These are phyloP conservation scores for Ceratobasidium sp. DNA, from an alignment of 1,284 basidiomycete genomes.

Conservation along the genomic window DNA sequence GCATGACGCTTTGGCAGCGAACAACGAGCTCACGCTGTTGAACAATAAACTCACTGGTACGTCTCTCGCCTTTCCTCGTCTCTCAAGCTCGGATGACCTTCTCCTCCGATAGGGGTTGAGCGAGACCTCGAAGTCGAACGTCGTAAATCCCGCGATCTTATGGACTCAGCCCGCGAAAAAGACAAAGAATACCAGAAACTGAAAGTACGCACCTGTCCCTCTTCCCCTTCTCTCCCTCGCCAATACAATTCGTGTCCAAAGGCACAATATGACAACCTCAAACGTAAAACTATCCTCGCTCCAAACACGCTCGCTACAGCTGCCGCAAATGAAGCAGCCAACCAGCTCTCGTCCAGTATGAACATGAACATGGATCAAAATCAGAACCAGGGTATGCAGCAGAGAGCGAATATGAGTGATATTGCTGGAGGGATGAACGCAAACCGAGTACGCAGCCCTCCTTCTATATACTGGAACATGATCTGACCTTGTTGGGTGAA, in stretches of 20 bases:
- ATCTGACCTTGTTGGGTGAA: not conserved
- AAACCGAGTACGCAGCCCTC: slow-evolving; percentile 64
- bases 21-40: slow-evolving; percentile 78
- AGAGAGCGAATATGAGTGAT: slow-evolving; percentile 65
- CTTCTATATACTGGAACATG: slow-evolving; percentile 6
- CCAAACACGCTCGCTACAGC: slow-evolving; percentile 49
- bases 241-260: slow-evolving; percentile 53
- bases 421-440: slow-evolving; percentile 79
- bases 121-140: slow-evolving; percentile 83
- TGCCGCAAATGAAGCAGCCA: slow-evolving; percentile 30
- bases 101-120: slow-evolving; percentile 70
- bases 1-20: slow-evolving; percentile 64
- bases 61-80: slow-evolving; percentile 45
- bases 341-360: slow-evolving; percentile 25
- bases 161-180: slow-evolving; percentile 78
- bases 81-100: not conserved
- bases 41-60: slow-evolving; percentile 74
- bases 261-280: slow-evolving; percentile 80
- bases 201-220: slow-evolving; percentile 64
- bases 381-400: not conserved
- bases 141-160: slow-evolving; percentile 76
- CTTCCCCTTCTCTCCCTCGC: slow-evolving; percentile 29
- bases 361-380: slow-evolving; percentile 15
- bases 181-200: slow-evolving; percentile 90
- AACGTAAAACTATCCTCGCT: slow-evolving; percentile 77